Evolutionary conservation across 306 rosid species (phyloP).

Genomic region (Malus sieversii): DNA sequence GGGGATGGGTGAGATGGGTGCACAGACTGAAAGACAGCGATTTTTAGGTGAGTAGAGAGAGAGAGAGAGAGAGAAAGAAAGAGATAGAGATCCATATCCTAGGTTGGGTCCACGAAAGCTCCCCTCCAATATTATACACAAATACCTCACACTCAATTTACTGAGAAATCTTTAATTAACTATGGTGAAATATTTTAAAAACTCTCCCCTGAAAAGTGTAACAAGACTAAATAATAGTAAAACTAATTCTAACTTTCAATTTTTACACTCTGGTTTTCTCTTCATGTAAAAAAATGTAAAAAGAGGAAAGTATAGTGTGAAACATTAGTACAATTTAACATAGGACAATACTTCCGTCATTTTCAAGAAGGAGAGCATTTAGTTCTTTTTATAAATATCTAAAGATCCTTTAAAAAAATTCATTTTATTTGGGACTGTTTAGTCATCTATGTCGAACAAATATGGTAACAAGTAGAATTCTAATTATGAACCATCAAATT

Average conservation of each 20-base stretch:
- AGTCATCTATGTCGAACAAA: too few relatives aligned
- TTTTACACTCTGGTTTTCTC: too few relatives aligned
- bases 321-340: background rate
- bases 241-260: too few relatives aligned
- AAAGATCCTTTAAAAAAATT: too few relatives aligned
- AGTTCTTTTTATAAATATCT: too few relatives aligned
- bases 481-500: too few relatives aligned
- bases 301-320: too few relatives aligned
- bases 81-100: slow-evolving; percentile 32
- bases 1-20: slow-evolving; percentile 45
- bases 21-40: slow-evolving; percentile 64
- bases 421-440: too few relatives aligned
- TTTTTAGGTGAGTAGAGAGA: slow-evolving; percentile 47
- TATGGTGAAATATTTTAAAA: background rate
- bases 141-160: background rate
- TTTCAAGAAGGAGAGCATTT: too few relatives aligned
- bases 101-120: slow-evolving; percentile 31
- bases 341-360: background rate
- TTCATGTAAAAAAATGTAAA: too few relatives aligned
- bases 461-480: too few relatives aligned
- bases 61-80: slow-evolving; percentile 13
- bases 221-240: background rate
- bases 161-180: background rate
- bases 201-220: background rate
- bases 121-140: slow-evolving; percentile 8